Percentiles rank a stretch among this genome's conserved stretches.
phyloP scores from a whole-genome alignment of 2,329 filamentous ascomycete species.

The Phaeosphaeria sp. region DNA sequence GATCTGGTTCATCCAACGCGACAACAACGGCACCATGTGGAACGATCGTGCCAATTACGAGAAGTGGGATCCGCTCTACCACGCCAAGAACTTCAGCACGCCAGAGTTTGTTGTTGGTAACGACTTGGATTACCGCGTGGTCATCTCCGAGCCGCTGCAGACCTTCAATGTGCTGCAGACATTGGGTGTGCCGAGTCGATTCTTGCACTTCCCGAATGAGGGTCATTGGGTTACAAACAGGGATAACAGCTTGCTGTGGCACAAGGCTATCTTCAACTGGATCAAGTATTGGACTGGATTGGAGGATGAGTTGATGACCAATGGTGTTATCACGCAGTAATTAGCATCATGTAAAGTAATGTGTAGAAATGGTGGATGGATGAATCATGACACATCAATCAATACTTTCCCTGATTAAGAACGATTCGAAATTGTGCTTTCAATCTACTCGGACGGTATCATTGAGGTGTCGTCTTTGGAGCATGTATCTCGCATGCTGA shows the following conservation, averaged over 20 bases:
- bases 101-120: constrained; percentile 91
- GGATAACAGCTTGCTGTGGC: constrained; percentile 90
- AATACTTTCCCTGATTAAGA: too few relatives aligned
- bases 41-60: constrained; percentile 57
- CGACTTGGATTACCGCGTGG: constrained; percentile 84
- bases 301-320: constrained; percentile 38
- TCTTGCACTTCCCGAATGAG: constrained; percentile 82
- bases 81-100: constrained; percentile 75
- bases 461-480: too few relatives aligned
- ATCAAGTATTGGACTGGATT: constrained; percentile 40
- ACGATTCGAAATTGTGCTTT: too few relatives aligned
- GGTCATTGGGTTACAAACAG: constrained; percentile 85
- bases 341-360: too few relatives aligned
- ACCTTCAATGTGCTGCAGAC: constrained; percentile 87
- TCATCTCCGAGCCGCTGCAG: constrained; percentile 80
- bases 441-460: too few relatives aligned
- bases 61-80: constrained; percentile 63
- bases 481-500: not conserved
- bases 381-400: too few relatives aligned
- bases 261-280: constrained; percentile 58
- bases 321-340: constrained; percentile 42
- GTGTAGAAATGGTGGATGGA: too few relatives aligned
- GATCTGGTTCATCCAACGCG: constrained; percentile 59
- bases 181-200: constrained; percentile 74
- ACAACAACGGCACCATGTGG: constrained; percentile 49